These are phyloP conservation scores for Candida vaughaniae DNA, from an alignment of 805 yeast species.

Conservation along the genomic window DNA sequence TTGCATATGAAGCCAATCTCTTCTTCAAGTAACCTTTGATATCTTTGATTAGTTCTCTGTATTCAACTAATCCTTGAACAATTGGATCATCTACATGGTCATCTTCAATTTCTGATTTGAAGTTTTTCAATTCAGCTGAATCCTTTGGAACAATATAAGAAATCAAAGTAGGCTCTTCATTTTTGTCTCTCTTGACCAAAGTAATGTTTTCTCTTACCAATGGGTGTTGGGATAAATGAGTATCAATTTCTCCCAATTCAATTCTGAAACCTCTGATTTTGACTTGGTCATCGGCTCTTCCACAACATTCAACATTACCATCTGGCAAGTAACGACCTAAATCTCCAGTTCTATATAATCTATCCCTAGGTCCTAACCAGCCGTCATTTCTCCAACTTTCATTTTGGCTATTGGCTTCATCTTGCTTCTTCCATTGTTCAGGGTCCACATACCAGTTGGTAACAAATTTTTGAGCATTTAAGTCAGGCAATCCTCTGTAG, in stretches of 20 bases:
- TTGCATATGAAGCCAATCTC: constrained; percentile 88
- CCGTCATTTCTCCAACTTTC: constrained; percentile 68
- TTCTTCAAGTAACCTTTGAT: constrained; percentile 75
- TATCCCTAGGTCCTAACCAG: constrained; percentile 94
- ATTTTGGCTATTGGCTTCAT: constrained; percentile 40
- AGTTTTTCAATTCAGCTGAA: constrained; percentile 43
- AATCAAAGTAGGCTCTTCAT: constrained; percentile 87
- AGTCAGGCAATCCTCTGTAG: constrained; percentile 85
- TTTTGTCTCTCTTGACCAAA: constrained; percentile 85
- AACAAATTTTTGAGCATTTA: constrained; percentile 84
- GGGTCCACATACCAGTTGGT: constrained; percentile 86
- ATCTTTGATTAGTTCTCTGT: constrained; percentile 74
- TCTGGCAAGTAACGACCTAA: constrained; percentile 95
- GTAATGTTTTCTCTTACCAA: constrained; percentile 91
- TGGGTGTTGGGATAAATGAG: constrained; percentile 93
- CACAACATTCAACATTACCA: constrained; percentile 97
- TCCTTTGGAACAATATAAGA: constrained; percentile 84
- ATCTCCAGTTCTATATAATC: constrained; percentile 96
- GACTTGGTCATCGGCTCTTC: constrained; percentile 98
- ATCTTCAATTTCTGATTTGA: constrained; percentile 50
- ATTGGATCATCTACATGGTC: constrained; percentile 56
- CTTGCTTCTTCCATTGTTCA: constrained; percentile 59
- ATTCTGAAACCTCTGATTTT: constrained; percentile 98
- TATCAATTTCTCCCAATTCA: constrained; percentile 97
- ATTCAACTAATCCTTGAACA: constrained; percentile 75